Conservation (phyloP, 257 asterid genomes). For the Solanum pinnatisectum region DNA sequence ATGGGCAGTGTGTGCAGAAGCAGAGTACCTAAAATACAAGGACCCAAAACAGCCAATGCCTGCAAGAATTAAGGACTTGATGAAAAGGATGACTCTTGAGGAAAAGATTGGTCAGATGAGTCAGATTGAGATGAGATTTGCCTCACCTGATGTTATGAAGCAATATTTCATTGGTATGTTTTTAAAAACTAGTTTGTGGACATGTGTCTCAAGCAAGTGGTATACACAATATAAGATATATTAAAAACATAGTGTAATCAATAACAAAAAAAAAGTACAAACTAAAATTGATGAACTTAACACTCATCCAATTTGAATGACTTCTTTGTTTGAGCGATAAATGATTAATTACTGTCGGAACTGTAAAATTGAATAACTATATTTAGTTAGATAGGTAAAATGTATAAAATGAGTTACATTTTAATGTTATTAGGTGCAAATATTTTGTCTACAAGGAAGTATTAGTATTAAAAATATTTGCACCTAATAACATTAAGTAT, state of each 20-base stretch:
- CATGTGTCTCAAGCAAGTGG: neutral
- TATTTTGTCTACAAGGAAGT: too few species aligned
- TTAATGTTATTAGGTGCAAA: too few species aligned
- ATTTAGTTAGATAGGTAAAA: neutral
- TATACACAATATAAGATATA: too few species aligned
- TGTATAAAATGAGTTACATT: neutral
- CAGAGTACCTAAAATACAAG: conserved; percentile 8
- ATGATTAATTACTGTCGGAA: too few species aligned
- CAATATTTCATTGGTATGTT: conserved; percentile 1
- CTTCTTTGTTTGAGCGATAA: neutral
- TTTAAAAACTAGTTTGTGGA: neutral
- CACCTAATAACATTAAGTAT: too few species aligned
- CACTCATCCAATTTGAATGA: neutral
- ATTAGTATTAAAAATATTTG: too few species aligned
- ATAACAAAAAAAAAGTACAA: too few species aligned
- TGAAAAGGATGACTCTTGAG: conserved; percentile 14
- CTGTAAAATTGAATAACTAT: too few species aligned
- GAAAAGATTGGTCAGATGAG: conserved; percentile 22
- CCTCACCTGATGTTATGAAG: conserved; percentile 2
- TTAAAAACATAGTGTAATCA: neutral
- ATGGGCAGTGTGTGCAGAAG: neutral
- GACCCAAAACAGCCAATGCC: conserved; percentile 8
- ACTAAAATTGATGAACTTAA: neutral
- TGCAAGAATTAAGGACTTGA: conserved; percentile 9
- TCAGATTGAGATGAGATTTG: conserved; percentile 12